A percentile compares a stretch with the other conserved stretches of the same genome.
Conservation (phyloP, 2,329 filamentous ascomycete species). For the Talaromyces marneffei region DNA sequence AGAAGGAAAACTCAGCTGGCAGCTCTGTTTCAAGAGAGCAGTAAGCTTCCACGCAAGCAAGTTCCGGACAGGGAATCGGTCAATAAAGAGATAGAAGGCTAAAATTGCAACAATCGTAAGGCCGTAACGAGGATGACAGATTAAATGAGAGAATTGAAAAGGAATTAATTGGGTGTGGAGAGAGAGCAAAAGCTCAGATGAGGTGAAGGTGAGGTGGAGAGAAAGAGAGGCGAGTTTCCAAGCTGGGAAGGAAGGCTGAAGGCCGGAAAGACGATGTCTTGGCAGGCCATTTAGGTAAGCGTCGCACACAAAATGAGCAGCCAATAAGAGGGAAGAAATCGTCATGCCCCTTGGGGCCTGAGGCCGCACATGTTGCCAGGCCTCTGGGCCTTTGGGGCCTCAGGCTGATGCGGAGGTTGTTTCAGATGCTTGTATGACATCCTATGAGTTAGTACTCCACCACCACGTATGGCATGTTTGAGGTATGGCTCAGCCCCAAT, state of each 20-base stretch:
- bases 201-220: not conserved
- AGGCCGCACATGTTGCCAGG: not conserved
- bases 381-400: not conserved
- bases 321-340: not conserved
- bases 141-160: not conserved
- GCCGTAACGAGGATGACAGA: not conserved
- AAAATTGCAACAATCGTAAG: not conserved
- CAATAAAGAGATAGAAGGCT: not conserved
- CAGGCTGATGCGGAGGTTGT: not conserved
- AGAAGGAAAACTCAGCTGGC: conserved; percentile 12
- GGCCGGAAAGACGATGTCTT: not conserved
- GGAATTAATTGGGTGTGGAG: not conserved
- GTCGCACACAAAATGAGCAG: conserved; percentile 1
- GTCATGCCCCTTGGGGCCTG: not conserved
- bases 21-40: conserved; percentile 19
- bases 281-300: not conserved
- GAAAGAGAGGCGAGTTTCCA: not conserved
- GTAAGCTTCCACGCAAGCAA: conserved; percentile 7
- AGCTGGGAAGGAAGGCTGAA: not conserved
- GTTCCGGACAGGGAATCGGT: not conserved
- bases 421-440: not conserved
- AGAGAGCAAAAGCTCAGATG: not conserved
- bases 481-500: conserved; percentile 3
- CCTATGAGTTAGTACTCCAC: not conserved
- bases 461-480: not conserved